A percentile compares a stretch with the other conserved stretches of the same genome.
Evolutionary conservation across 441 rosid species (phyloP).

Genomic region (Sinapis alba): DNA sequence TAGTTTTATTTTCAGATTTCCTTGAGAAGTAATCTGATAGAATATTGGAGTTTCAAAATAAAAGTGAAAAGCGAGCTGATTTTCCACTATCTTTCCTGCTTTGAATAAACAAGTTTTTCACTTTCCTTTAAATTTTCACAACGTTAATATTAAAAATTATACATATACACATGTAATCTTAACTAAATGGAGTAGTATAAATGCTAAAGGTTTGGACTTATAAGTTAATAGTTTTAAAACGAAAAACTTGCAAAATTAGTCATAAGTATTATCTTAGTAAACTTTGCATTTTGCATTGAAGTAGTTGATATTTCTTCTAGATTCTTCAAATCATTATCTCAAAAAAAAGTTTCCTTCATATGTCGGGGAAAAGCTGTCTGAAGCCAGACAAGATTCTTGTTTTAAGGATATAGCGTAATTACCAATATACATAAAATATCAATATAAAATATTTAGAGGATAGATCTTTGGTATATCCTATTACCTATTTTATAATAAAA

Average conservation of each 20-base stretch:
- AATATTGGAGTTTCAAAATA: neutral
- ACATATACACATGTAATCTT: no score
- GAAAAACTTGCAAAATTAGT: no score
- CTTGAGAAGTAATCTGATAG: neutral
- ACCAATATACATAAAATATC: neutral
- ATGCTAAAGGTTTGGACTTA: no score
- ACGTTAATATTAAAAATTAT: no score
- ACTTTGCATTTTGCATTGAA: no score
- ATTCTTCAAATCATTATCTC: neutral
- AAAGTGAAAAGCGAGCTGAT: neutral
- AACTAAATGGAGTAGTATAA: no score
- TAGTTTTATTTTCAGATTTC: neutral
- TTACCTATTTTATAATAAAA: no score
- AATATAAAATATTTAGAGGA: neutral
- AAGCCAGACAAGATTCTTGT: conserved; percentile 24
- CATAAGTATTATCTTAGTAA: no score
- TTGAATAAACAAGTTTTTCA: no score
- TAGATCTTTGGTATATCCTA: conserved; percentile 7
- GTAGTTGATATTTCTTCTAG: neutral
- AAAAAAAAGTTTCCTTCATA: neutral
- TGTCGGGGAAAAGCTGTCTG: conserved; percentile 14
- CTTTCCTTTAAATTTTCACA: no score
- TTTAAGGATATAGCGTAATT: conserved; percentile 14
- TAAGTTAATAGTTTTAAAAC: no score
- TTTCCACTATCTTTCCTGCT: no score